Conservation (phyloP, 176 grass and related monocot species). For the Triticum urartu region DNA sequence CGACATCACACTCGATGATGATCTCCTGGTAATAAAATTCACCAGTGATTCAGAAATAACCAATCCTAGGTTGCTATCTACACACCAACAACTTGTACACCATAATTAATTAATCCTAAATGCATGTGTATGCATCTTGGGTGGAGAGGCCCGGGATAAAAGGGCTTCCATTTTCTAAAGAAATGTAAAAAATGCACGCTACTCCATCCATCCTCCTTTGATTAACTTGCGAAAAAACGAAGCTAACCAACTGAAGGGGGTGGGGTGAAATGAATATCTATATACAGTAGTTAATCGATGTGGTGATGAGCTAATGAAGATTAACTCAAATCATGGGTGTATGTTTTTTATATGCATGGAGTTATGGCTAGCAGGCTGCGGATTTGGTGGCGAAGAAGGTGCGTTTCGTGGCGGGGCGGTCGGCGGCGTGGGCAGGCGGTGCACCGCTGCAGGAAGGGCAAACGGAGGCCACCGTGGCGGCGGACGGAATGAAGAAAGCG, state of each 20-base stretch:
- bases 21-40: slow-evolving; percentile 20
- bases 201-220: slow-evolving; percentile 37
- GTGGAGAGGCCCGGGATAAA: background rate
- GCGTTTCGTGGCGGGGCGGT: background rate
- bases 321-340: background rate
- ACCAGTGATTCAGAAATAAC: background rate
- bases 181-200: background rate
- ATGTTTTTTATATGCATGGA: background rate
- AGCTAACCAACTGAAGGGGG: slow-evolving; percentile 27
- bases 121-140: background rate
- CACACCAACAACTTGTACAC: background rate
- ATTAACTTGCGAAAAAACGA: slow-evolving; percentile 44
- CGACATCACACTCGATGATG: slow-evolving; percentile 10
- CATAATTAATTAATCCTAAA: background rate
- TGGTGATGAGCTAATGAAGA: background rate
- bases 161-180: background rate
- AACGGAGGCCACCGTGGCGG: slow-evolving; percentile 44
- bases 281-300: background rate
- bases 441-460: slow-evolving; percentile 52
- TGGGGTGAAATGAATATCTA: background rate
- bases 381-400: slow-evolving; percentile 31
- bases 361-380: slow-evolving; percentile 31
- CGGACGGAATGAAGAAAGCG: slow-evolving; percentile 41
- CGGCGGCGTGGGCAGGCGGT: background rate
- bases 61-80: background rate